Evolutionary conservation across 1,284 basidiomycete genomes (phyloP), one percentile per base, ranked within the genome.

Genomic region (Polyporus tsugae): DNA sequence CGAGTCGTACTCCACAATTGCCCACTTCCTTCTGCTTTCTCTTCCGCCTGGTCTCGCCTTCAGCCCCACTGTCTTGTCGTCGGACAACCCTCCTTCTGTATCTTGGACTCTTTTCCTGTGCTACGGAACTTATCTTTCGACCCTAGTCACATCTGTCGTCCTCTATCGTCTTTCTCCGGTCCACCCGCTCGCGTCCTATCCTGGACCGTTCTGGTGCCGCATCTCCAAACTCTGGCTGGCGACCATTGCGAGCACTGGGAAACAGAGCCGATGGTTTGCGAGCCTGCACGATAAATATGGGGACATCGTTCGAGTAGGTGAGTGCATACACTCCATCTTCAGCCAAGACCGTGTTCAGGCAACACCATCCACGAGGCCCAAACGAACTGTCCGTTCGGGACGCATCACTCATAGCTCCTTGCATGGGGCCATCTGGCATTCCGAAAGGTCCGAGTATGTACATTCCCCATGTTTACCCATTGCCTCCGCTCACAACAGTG

Each of bases 131-230:
- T 73, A 73, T 60, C 67, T 72, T 55, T 36, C 49, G 9, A 63
- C 68, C 1, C 69, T 78, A 19, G 17, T 71, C 0, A 0, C 53
- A 0, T 79, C 74, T 10, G 71, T 75, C 25, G 46, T 71, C 2
- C 13, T 73, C n/a, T 79, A 80, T 61, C 77, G 79, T 19, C 41
- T 79, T 29, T 79, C 79, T 7, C 78, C 78, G 0, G 66, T 76
- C 63, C 79, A 80, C 60, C 79, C 78, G 0, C 74, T 80, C 25
- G 71, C 77, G 4, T 61, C 64, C 7, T 78, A 77, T 61, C 77
- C 79, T 6, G 79, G 79, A 6, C 79, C 79, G 0, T 35, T 76
- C 39, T 42, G 65, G 10, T 69, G 65, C 63, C 77, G 72, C 55
- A 10, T 78, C 2, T 73, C 78, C 1, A 76, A 76, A 60, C 63